phyloP scores from a whole-genome alignment of 306 rosid species.

The Abrus pulchellus region DNA sequence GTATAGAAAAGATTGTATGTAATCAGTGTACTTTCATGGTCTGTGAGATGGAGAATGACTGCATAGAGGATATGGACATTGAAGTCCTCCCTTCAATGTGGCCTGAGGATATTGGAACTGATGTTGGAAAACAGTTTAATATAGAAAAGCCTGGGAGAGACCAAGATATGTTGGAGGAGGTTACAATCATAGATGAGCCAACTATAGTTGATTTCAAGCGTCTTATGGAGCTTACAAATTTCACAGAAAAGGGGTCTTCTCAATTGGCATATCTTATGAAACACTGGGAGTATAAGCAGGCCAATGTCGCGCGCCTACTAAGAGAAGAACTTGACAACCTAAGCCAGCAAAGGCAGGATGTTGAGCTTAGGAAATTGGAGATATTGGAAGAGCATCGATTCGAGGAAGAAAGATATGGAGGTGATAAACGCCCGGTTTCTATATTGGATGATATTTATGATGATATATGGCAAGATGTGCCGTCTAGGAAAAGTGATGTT shows the following conservation, averaged over 20 bases:
- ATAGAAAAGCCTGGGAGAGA: constrained; percentile 82
- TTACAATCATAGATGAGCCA: constrained; percentile 74
- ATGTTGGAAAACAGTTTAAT: constrained; percentile 79
- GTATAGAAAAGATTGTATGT: constrained; percentile 43
- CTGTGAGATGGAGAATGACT: constrained; percentile 74
- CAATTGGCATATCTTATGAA: constrained; percentile 80
- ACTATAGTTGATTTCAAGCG: constrained; percentile 81
- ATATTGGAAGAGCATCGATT: constrained; percentile 83
- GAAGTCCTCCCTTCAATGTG: constrained; percentile 88
- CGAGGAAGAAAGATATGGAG: constrained; percentile 73
- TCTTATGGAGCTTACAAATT: constrained; percentile 77
- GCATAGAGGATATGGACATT: constrained; percentile 74
- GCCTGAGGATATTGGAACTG: constrained; percentile 87
- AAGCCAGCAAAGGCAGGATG: constrained; percentile 76
- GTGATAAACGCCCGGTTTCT: constrained; percentile 79
- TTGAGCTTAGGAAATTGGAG: constrained; percentile 84
- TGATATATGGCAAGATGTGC: constrained; percentile 77
- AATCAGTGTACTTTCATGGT: constrained; percentile 56
- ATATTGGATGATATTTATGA: constrained; percentile 79
- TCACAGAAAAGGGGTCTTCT: constrained; percentile 80
- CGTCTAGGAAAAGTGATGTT: constrained; percentile 61
- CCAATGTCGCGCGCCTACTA: constrained; percentile 80
- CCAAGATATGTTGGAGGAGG: constrained; percentile 88
- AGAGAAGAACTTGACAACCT: constrained; percentile 82
- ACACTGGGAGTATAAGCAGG: constrained; percentile 86